These are phyloP conservation scores for Rhizopogon vulgaris DNA, from an alignment of 768 basidiomycete species.

Conservation along the genomic window DNA sequence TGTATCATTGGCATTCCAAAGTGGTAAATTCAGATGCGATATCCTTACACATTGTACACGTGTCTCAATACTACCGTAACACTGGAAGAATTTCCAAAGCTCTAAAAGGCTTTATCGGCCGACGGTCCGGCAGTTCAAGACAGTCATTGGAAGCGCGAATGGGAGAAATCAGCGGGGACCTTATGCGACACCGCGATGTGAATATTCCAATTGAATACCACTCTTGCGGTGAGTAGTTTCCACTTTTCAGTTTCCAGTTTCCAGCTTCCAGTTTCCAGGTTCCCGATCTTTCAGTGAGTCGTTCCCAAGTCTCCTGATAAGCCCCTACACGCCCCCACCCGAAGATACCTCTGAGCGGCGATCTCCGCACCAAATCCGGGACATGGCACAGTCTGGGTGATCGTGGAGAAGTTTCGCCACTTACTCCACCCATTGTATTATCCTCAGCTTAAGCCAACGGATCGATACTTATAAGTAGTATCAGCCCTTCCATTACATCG, in stretches of 20 bases:
- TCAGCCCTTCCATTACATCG: too few species aligned
- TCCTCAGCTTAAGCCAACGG: neutral
- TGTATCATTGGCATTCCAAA: constrained; percentile 1
- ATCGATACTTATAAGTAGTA: neutral
- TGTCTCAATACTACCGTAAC: neutral
- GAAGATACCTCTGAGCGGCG: neutral
- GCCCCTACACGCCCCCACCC: neutral
- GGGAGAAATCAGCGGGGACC: neutral
- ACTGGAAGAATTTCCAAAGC: neutral
- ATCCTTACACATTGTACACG: neutral
- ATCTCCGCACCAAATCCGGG: neutral
- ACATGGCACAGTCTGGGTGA: neutral
- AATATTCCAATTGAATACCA: neutral
- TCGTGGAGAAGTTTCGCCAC: neutral
- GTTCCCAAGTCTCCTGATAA: neutral
- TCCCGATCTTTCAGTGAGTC: neutral
- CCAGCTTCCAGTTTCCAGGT: neutral
- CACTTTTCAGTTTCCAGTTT: neutral
- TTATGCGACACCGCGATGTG: neutral
- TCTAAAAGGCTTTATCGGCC: neutral
- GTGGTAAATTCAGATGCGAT: neutral
- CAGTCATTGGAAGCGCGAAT: neutral
- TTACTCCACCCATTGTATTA: neutral
- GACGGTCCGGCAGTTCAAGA: neutral
- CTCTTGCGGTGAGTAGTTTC: neutral